Base-by-base conservation (phyloP, 1,139 yeast genomes). In the Pichia sp. region DNA sequence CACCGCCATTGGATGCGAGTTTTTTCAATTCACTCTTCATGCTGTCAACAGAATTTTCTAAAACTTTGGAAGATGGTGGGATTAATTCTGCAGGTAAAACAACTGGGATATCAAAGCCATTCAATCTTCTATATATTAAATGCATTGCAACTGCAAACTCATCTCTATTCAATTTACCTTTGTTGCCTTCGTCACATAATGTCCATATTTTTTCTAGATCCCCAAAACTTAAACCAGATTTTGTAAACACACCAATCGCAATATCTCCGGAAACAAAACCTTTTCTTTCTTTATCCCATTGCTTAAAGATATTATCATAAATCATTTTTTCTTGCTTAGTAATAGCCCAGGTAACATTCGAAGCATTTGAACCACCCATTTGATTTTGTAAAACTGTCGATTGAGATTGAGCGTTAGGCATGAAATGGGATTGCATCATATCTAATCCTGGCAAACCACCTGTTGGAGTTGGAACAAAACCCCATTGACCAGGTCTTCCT, bases 131-230 rank as follows among this genome's bases (percentile, higher is more conserved):
- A 63, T 84, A 84, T 31, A 84, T 85, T 52, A 84, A 67, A 66
- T 84, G 90, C 94, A 84, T 84, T 24, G 92, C 92, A 39, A 83
- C 82, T 0, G 89, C 82, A 66, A 84, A 84, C 56, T 83, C 89
- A 62, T 84, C 90, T 56, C 78, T 80, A 60, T 82, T 83, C 54
- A 84, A 71, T 59, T 78, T 81, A 2, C 92, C 89, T 47, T 80
- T 73, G 57, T 83, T 82, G 45, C 80, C 79, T 23, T 78, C 70
- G 58, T 85, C 90, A 32, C 84, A 77, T 52, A 84, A 69, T 45
- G 84, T 87, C 98, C 98, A 92, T 51, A 92, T 87, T 33, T 81
- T 73, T 62, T 90, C 97, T 51, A 92, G 73, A 55, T 90, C 97
- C 9, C 80, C 75, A 63, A 97, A 78, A 47, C 81, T 74, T 53